These are phyloP conservation scores for Eucalyptus polybractea DNA, from an alignment of 345 rosid genomes.

Conservation along the genomic window DNA sequence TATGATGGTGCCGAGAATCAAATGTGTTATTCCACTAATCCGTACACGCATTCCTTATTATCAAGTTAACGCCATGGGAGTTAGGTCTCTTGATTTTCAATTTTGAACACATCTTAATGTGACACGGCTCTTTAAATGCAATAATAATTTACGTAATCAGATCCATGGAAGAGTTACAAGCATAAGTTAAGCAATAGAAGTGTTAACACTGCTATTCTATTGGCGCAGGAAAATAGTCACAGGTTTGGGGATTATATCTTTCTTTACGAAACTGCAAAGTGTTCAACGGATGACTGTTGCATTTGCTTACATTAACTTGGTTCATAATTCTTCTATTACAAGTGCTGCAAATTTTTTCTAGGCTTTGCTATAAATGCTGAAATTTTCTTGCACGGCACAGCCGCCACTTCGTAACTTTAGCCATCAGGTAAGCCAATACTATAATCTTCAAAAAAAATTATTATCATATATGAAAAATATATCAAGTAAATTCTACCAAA, in stretches of 20 bases:
- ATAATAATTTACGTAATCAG: neutral
- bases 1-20: neutral
- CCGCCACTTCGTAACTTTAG: neutral
- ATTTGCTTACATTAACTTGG: neutral
- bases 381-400: neutral
- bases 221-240: neutral
- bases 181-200: neutral
- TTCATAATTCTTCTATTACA: neutral
- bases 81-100: neutral
- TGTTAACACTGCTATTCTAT: neutral
- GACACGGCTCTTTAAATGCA: neutral
- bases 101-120: neutral
- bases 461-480: neutral
- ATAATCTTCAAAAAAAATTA: neutral
- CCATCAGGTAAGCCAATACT: neutral
- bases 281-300: neutral
- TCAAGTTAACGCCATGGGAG: neutral
- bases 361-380: neutral
- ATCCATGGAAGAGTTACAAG: neutral
- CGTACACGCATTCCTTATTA: neutral
- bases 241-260: neutral
- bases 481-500: neutral
- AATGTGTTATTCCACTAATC: neutral
- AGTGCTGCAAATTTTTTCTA: neutral
- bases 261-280: neutral